Percentiles rank a stretch among this genome's conserved stretches.
Conservation (phyloP, 2,329 filamentous ascomycete genomes). For the Aspergillus fructus region DNA sequence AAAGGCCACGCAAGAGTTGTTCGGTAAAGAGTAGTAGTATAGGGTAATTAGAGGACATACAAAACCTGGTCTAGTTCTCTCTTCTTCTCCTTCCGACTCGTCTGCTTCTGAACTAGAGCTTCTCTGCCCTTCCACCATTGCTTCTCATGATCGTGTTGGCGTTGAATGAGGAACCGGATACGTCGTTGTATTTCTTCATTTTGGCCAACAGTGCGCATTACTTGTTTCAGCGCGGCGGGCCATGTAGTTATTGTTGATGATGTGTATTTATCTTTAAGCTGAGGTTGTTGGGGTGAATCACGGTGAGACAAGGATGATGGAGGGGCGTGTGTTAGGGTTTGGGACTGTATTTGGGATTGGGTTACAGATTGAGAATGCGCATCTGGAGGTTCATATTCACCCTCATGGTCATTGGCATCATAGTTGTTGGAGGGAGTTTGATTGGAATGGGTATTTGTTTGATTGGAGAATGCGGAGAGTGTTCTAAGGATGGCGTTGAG, state of each 20-base stretch:
- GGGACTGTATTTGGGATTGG: not conserved
- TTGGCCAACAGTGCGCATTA: constrained; percentile 50
- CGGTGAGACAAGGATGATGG: not conserved
- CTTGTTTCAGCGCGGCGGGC: constrained; percentile 51
- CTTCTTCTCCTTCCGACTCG: constrained; percentile 52
- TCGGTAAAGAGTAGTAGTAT: not conserved
- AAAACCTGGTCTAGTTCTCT: constrained; percentile 55
- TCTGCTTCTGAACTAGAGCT: constrained; percentile 53
- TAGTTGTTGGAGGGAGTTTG: not conserved
- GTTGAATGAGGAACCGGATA: constrained; percentile 59
- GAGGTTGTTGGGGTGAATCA: not conserved
- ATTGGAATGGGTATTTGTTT: constrained; percentile 3
- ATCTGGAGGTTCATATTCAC: constrained; percentile 23
- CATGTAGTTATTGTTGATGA: constrained; percentile 52
- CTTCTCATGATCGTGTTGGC: constrained; percentile 62
- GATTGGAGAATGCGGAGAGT: constrained; percentile 37
- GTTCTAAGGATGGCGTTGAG: constrained; percentile 44
- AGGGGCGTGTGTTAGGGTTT: not conserved
- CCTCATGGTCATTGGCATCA: constrained; percentile 4
- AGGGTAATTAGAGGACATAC: constrained; percentile 37
- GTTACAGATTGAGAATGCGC: constrained; percentile 2
- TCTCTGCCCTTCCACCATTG: constrained; percentile 59
- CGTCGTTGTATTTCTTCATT: constrained; percentile 46
- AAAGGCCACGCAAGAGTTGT: not conserved
- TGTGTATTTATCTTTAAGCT: constrained; percentile 6